A percentile compares a stretch with the other conserved stretches of the same genome.
Conservation (phyloP, 2,329 filamentous ascomycete genomes). For the Fusarium nygamai region DNA sequence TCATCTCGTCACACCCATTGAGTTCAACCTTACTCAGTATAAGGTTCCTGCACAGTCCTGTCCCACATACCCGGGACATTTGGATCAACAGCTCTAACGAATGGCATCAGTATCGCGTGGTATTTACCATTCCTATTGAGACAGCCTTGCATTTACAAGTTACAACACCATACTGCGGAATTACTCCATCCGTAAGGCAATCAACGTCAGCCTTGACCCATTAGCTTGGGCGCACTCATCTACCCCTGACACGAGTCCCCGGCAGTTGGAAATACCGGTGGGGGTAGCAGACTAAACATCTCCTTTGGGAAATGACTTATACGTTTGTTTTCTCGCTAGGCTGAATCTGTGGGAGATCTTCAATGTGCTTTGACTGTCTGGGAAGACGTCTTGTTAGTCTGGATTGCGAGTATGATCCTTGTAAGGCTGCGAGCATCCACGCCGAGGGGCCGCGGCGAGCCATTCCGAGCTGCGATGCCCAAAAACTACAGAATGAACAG, state of each 20-base stretch:
- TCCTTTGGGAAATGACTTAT: background rate
- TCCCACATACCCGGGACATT: background rate
- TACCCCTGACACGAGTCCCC: background rate
- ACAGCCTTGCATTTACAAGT: background rate
- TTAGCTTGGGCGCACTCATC: background rate
- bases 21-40: background rate
- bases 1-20: accelerated
- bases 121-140: background rate
- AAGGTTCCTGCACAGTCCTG: background rate
- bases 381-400: conserved; percentile 30
- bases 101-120: conserved; percentile 19
- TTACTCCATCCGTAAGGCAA: background rate
- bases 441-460: background rate
- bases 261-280: background rate
- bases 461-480: background rate
- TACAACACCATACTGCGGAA: background rate
- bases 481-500: background rate
- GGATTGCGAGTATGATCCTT: conserved; percentile 29
- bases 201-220: conserved; percentile 4
- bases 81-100: conserved; percentile 17
- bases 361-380: conserved; percentile 2
- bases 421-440: background rate
- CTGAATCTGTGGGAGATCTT: conserved; percentile 14
- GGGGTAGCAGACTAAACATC: background rate
- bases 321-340: background rate